Base-by-base conservation (phyloP, 2,329 filamentous ascomycete genomes). In the Tolypocladium inflatum region DNA sequence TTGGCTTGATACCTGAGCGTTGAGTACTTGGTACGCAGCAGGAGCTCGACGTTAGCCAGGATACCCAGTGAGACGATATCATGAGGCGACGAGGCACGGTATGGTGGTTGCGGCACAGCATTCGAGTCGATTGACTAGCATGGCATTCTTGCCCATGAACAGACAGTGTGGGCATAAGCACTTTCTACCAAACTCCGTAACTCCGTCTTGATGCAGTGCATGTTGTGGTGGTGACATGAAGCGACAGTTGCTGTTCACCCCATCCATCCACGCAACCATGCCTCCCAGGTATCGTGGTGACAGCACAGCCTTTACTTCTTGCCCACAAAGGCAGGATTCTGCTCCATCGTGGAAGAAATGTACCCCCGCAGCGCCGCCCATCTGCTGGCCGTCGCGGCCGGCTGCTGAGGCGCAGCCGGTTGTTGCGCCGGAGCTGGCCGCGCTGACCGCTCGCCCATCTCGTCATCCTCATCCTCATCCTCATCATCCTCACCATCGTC, bases 341-440 rank as follows among this genome's bases (percentile, higher is more conserved):
- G 88, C 74, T 96, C 90, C 86, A 96, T 90, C 1, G 90, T 97
- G 48, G 86, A 81, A 2, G 89, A 87, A 55, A 97, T 95, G 68
- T 93, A 95, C 11, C 80, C 85, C 65, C 92, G 84, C 71, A 97
- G 71, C 19, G 91, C 90, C 37, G 88, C 88, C 88, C 91, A 97
- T 57, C 89, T 78, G 66, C 79, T 84, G 11, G 81, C 75, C 19
- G 80, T 84, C 13, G 74, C 70, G 9, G 71, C 65, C 6, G 64
- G 60, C 39, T 61, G 58, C 19, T 58, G 57, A 11, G 62, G 48
- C 6, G 60, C 56, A 11, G 62, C 55, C 13, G 39, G 55, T 33
- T 61, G 45, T 26, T 55, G 54, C n/a, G 59, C 58, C 55, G 62
- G 62, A 10, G 59, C 63, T 13, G 48, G 30, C 30, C 10, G 48